Evolutionary conservation across 805 yeast genomes (phyloP).

Genomic region (Helenozyma rhizophorensis): DNA sequence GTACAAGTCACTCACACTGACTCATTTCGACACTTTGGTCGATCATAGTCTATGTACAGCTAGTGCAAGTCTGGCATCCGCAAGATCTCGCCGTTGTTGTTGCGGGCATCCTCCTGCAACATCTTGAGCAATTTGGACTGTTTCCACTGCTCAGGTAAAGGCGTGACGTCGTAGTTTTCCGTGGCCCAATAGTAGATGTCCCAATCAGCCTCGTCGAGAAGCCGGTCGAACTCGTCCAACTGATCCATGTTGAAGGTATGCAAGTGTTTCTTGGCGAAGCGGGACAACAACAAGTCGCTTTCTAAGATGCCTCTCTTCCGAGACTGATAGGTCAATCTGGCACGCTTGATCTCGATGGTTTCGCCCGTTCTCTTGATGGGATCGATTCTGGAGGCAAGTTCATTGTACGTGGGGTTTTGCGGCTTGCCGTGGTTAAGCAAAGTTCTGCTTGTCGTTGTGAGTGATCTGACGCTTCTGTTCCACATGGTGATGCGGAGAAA

Average conservation of each 20-base stretch:
- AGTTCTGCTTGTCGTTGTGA: conserved; percentile 5
- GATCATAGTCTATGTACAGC: no score
- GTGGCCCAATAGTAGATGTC: conserved; percentile 99
- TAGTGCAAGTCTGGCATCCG: conserved; percentile 69
- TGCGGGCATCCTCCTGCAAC: conserved; percentile 71
- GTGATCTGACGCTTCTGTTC: conserved; percentile 1
- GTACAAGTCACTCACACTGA: no score
- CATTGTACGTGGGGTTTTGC: conserved; percentile 32
- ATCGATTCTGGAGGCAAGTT: conserved; percentile 59
- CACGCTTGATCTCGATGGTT: conserved; percentile 65
- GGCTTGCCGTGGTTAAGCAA: conserved; percentile 40
- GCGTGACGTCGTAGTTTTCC: conserved; percentile 71
- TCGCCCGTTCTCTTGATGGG: conserved; percentile 81
- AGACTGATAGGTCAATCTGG: conserved; percentile 86
- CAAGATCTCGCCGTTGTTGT: conserved; percentile 65
- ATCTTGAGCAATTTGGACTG: conserved; percentile 55
- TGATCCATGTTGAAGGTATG: conserved; percentile 54
- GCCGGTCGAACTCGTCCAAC: conserved; percentile 77
- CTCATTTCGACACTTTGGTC: no score
- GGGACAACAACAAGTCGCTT: conserved; percentile 78
- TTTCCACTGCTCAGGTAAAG: conserved; percentile 85
- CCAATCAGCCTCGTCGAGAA: conserved; percentile 97
- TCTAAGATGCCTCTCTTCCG: conserved; percentile 95
- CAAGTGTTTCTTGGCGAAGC: conserved; percentile 78
- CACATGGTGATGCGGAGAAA: no score